A percentile compares a stretch with the other conserved stretches of the same genome.
phyloP scores from a whole-genome alignment of 1,284 basidiomycete genomes.

The Waitea zeae region DNA sequence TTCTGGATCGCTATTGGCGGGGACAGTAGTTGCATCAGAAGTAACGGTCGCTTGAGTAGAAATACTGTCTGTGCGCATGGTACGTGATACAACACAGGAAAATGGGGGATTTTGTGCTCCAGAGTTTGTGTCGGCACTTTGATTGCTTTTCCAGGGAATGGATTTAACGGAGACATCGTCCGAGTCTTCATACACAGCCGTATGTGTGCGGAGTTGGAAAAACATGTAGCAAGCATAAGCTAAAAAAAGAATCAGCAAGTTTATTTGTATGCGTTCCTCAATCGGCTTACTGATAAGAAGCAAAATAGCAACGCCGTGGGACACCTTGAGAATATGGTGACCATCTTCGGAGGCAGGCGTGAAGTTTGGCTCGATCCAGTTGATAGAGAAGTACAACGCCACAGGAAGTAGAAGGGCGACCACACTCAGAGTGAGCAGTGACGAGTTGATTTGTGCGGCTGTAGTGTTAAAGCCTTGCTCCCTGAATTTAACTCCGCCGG shows the following conservation, averaged over 20 bases:
- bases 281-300: too few relatives aligned
- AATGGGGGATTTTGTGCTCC: not conserved
- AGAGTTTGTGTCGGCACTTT: too few relatives aligned
- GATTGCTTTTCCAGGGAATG: too few relatives aligned
- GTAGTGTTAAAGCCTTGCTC: slow-evolving; percentile 43
- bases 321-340: slow-evolving; percentile 1
- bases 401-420: slow-evolving; percentile 2
- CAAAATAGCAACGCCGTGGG: slow-evolving; percentile 1
- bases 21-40: not conserved
- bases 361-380: not conserved
- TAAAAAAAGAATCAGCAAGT: not conserved
- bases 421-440: slow-evolving; percentile 2
- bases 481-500: slow-evolving; percentile 47
- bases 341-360: not conserved
- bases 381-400: slow-evolving; percentile 1
- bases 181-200: slow-evolving; percentile 6
- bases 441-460: slow-evolving; percentile 2
- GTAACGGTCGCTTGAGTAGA: not conserved
- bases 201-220: slow-evolving; percentile 7
- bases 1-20: slow-evolving; percentile 1
- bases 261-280: too few relatives aligned
- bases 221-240: slow-evolving; percentile 3
- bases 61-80: not conserved
- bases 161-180: too few relatives aligned
- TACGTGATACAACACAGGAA: not conserved